Conservation (phyloP, 768 basidiomycete species). For the Bullera alba region DNA sequence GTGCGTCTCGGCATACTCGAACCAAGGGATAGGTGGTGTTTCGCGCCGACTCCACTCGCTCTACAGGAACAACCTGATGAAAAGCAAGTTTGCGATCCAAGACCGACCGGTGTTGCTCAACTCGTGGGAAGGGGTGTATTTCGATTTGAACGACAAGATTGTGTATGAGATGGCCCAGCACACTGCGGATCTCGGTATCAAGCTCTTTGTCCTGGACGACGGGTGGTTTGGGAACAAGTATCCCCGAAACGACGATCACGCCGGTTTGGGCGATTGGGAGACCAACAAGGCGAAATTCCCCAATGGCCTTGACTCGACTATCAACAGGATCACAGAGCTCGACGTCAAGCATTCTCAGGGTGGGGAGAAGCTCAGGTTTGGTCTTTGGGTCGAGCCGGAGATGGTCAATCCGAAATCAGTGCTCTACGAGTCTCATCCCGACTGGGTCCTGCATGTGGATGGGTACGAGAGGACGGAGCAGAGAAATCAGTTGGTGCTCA, state of each 20-base stretch:
- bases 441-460: slow-evolving; percentile 21
- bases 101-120: slow-evolving; percentile 24
- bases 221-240: slow-evolving; percentile 34
- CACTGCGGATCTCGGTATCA: slow-evolving; percentile 17
- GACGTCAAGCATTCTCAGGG: neutral
- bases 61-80: slow-evolving; percentile 19
- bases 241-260: slow-evolving; percentile 13
- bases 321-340: slow-evolving; percentile 8
- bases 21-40: slow-evolving; percentile 21
- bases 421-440: slow-evolving; percentile 25
- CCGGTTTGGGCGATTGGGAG: slow-evolving; percentile 28
- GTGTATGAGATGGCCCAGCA: slow-evolving; percentile 14
- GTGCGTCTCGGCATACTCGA: slow-evolving; percentile 20
- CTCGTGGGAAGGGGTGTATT: slow-evolving; percentile 35
- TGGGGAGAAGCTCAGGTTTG: slow-evolving; percentile 20
- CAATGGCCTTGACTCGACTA: slow-evolving; percentile 14
- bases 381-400: slow-evolving; percentile 37
- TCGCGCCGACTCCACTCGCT: slow-evolving; percentile 19
- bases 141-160: slow-evolving; percentile 15
- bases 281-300: slow-evolving; percentile 19
- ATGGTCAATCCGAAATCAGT: slow-evolving; percentile 32
- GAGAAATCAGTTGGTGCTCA: slow-evolving; percentile 27
- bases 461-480: slow-evolving; percentile 10
- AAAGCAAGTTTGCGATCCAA: slow-evolving; percentile 2
- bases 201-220: slow-evolving; percentile 35